A percentile compares a stretch with the other conserved stretches of the same genome.
These are phyloP conservation scores for Cystobasidiaceae sp. DNA, from an alignment of 1,284 basidiomycete genomes.

Conservation along the genomic window DNA sequence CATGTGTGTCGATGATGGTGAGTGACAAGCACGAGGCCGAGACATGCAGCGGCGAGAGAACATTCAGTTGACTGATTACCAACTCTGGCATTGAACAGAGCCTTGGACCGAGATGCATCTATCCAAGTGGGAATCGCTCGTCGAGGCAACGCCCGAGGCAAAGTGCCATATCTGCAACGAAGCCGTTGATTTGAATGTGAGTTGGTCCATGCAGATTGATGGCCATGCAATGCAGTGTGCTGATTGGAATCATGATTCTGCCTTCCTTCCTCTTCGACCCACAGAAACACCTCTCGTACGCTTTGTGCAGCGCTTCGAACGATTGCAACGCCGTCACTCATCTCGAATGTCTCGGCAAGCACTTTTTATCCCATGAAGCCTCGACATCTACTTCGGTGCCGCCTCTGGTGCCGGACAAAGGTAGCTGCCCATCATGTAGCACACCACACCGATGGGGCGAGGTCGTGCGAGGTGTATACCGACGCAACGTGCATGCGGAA, in stretches of 20 bases:
- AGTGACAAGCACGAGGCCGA: too few relatives aligned
- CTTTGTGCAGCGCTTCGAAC: constrained; percentile 53
- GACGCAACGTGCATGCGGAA: constrained; percentile 48
- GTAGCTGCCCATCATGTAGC: constrained; percentile 57
- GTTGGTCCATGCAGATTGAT: neutral
- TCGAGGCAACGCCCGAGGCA: constrained; percentile 47
- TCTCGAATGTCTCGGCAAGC: constrained; percentile 60
- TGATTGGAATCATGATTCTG: neutral
- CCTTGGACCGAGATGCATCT: constrained; percentile 57
- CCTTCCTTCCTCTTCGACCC: too few relatives aligned
- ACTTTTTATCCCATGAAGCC: constrained; percentile 52
- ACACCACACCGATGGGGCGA: constrained; percentile 65
- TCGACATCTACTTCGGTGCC: constrained; percentile 39
- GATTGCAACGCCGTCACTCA: constrained; percentile 60
- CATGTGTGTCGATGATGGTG: constrained; percentile 64
- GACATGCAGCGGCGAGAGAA: too few relatives aligned
- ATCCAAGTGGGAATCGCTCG: constrained; percentile 53
- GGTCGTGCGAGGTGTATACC: constrained; percentile 62
- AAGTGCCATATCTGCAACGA: constrained; percentile 59
- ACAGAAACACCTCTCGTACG: constrained; percentile 58
- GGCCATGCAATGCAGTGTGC: neutral
- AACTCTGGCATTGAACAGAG: too few relatives aligned
- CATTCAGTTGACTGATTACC: too few relatives aligned
- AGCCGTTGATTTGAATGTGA: constrained; percentile 49
- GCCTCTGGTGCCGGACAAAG: constrained; percentile 60